phyloP scores from a whole-genome alignment of 2,329 filamentous ascomycete species.

The Gaeumannomyces tritici region DNA sequence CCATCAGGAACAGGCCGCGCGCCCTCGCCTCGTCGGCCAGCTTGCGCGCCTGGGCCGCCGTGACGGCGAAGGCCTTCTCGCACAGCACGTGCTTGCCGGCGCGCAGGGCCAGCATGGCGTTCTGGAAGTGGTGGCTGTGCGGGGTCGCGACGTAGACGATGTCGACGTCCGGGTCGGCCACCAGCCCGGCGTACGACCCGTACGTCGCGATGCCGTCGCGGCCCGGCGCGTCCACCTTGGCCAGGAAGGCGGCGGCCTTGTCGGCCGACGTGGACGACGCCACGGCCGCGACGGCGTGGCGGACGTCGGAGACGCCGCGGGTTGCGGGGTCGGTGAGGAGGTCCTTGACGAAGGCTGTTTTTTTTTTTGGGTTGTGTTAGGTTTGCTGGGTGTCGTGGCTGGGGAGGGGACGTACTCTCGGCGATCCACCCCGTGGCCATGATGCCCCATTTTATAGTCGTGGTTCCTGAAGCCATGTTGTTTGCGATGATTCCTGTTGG shows the following conservation, averaged over 20 bases:
- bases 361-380: background rate
- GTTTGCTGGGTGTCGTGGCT: background rate
- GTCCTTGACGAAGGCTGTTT: slow-evolving; percentile 60
- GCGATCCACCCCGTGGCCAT: slow-evolving; percentile 52
- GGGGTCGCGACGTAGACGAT: slow-evolving; percentile 86
- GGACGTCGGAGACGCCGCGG: slow-evolving; percentile 62
- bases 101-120: slow-evolving; percentile 73
- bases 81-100: slow-evolving; percentile 84
- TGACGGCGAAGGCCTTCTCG: slow-evolving; percentile 86
- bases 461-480: slow-evolving; percentile 20
- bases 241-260: slow-evolving; percentile 64
- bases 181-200: slow-evolving; percentile 73
- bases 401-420: slow-evolving; percentile 31
- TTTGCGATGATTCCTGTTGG: background rate
- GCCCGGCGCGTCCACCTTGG: slow-evolving; percentile 57
- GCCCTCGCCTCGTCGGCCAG: slow-evolving; percentile 62
- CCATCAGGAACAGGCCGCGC: slow-evolving; percentile 72
- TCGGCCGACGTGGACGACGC: slow-evolving; percentile 66
- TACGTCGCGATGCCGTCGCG: slow-evolving; percentile 54
- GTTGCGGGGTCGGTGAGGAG: slow-evolving; percentile 63
- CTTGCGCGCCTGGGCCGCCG: slow-evolving; percentile 63
- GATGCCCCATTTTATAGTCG: slow-evolving; percentile 48
- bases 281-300: slow-evolving; percentile 69
- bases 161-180: slow-evolving; percentile 68
- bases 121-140: slow-evolving; percentile 89